Conservation (phyloP, 768 basidiomycete genomes). For the Melanogaster broomeanus region DNA sequence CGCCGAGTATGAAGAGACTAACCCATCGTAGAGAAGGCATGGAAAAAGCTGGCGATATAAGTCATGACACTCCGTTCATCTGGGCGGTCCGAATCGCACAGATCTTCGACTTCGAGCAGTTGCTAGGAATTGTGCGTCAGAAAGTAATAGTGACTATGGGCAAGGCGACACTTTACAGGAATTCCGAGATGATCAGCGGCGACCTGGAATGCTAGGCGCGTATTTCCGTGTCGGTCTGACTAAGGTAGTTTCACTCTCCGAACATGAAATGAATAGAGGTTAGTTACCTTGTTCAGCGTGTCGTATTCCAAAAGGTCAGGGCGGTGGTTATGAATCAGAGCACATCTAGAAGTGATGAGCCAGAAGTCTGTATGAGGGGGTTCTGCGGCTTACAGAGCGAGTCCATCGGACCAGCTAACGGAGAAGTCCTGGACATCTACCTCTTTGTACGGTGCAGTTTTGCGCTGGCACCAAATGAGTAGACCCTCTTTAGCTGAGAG, state of each 20-base stretch:
- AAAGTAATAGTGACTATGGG: conserved; percentile 1
- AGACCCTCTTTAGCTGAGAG: conserved; percentile 98
- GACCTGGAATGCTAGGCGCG: conserved; percentile 81
- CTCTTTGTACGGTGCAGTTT: conserved; percentile 88
- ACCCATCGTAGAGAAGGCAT: conserved; percentile 98
- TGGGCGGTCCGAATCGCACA: conserved; percentile 84
- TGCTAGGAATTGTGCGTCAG: conserved; percentile 49
- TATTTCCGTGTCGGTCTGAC: conserved; percentile 81
- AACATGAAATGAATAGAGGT: background rate
- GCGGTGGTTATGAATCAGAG: conserved; percentile 95
- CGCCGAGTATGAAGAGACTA: conserved; percentile 20
- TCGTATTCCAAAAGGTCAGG: conserved; percentile 94
- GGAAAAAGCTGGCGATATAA: conserved; percentile 96
- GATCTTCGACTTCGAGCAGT: conserved; percentile 94
- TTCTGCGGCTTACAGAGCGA: conserved; percentile 72
- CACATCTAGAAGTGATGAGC: conserved; percentile 65
- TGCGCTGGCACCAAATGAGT: conserved; percentile 96
- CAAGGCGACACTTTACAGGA: conserved; percentile 58
- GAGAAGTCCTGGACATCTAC: conserved; percentile 96
- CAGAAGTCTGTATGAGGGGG: background rate
- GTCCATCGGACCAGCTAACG: conserved; percentile 89
- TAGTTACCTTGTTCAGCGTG: conserved; percentile 74
- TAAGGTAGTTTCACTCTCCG: conserved; percentile 31
- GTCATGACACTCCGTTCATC: conserved; percentile 99
- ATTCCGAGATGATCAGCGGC: conserved; percentile 90